These are phyloP conservation scores for Neurospora tetraspora DNA, from an alignment of 495 filamentous ascomycete genomes.

Conservation along the genomic window DNA sequence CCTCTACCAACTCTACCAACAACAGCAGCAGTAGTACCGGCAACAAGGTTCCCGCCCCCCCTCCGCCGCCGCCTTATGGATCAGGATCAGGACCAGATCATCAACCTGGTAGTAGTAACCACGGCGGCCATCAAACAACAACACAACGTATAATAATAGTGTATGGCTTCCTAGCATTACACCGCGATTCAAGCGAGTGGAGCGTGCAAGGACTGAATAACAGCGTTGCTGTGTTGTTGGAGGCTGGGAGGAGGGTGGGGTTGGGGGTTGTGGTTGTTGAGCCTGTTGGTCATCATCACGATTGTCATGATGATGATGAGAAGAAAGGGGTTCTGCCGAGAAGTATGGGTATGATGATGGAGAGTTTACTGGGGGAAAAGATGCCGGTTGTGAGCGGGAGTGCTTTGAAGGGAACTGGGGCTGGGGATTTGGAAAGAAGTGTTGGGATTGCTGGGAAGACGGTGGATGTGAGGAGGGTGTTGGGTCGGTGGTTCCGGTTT, in stretches of 20 bases:
- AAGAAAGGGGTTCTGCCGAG: no score
- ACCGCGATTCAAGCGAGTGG: constrained; percentile 67
- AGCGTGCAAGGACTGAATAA: constrained; percentile 72
- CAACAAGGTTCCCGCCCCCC: constrained; percentile 18
- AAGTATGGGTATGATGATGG: constrained; percentile 3
- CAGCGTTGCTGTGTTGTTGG: constrained; percentile 57
- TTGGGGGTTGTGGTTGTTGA: constrained; percentile 28
- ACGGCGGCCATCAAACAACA: neutral
- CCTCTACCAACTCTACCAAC: neutral
- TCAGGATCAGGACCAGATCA: no score
- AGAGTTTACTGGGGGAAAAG: constrained; percentile 40
- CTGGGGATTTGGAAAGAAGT: constrained; percentile 37
- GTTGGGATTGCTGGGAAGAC: constrained; percentile 52
- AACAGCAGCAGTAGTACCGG: constrained; percentile 11
- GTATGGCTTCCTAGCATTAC: constrained; percentile 56
- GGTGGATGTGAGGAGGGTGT: constrained; percentile 52
- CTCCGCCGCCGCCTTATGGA: neutral
- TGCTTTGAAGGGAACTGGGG: constrained; percentile 26
- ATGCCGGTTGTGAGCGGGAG: constrained; percentile 57
- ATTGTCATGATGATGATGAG: no score
- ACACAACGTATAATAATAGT: constrained; percentile 42
- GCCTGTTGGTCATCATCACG: neutral
- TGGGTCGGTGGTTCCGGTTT: constrained; percentile 67
- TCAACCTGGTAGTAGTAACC: no score
- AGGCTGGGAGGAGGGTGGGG: constrained; percentile 42